phyloP scores from a whole-genome alignment of 2,329 filamentous ascomycete species.

The Fusarium globosum region DNA sequence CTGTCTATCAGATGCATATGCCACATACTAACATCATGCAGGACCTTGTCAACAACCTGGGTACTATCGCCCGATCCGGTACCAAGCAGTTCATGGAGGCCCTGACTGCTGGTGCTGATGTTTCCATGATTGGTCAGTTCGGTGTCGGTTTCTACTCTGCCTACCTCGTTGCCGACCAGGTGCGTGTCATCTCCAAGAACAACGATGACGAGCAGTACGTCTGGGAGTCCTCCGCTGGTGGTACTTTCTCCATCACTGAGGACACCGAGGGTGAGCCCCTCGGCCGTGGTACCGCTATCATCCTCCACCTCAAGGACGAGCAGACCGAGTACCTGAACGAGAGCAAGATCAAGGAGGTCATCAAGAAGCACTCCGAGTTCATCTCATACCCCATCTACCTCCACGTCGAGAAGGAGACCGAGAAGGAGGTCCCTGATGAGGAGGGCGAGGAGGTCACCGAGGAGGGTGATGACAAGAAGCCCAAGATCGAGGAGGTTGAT shows the following conservation, averaged over 20 bases:
- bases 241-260: constrained; percentile 92
- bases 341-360: constrained; percentile 99
- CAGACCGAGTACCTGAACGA: constrained; percentile 98
- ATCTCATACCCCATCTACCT: constrained; percentile 99
- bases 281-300: constrained; percentile 96
- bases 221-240: constrained; percentile 98
- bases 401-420: constrained; percentile 98
- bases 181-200: constrained; percentile 97
- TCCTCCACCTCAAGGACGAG: constrained; percentile 99
- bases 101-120: constrained; percentile 95
- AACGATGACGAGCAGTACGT: constrained; percentile 99
- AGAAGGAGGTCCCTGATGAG: constrained; percentile 98
- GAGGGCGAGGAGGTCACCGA: constrained; percentile 73
- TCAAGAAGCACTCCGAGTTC: constrained; percentile 99
- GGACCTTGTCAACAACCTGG: constrained; percentile 99
- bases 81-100: constrained; percentile 99
- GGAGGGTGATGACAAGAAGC: constrained; percentile 90
- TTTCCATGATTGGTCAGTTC: constrained; percentile 99
- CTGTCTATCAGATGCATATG: too few species aligned
- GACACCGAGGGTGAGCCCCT: constrained; percentile 93
- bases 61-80: constrained; percentile 98
- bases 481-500: constrained; percentile 92
- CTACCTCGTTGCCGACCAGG: constrained; percentile 97
- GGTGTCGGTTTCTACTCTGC: constrained; percentile 99
- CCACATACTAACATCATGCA: constrained; percentile 48